Evolutionary conservation across 73 alveolate species (phyloP).

Genomic region (Uronychia setigera): DNA sequence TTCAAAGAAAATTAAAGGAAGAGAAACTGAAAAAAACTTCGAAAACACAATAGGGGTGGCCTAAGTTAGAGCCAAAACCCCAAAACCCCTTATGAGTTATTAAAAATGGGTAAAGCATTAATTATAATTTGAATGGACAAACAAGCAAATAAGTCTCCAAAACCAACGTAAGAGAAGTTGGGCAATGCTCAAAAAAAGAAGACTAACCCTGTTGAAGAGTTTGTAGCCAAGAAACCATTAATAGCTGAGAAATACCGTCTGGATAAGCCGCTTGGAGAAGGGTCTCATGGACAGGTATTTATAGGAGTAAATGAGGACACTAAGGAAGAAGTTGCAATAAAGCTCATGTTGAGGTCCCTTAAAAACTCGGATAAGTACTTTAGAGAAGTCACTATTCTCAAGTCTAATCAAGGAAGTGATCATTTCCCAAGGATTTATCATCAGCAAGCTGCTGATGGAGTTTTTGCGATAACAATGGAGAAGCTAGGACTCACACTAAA

Average conservation of each 20-base stretch:
- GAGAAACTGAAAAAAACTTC: no score
- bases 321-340: neutral
- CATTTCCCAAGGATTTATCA: neutral
- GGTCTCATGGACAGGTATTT: neutral
- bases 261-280: neutral
- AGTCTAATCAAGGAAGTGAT: neutral
- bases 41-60: no score
- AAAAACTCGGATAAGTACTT: neutral
- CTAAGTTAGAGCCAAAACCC: no score
- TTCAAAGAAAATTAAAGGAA: no score
- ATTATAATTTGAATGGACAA: no score
- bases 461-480: slow-evolving; percentile 20
- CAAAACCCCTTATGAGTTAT: no score
- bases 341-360: neutral
- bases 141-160: no score
- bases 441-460: neutral
- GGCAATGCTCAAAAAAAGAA: neutral
- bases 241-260: neutral
- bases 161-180: no score
- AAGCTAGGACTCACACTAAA: slow-evolving; percentile 28
- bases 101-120: no score
- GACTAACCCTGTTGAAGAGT: neutral
- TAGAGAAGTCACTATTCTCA: neutral
- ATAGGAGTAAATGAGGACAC: neutral
- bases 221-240: neutral